A percentile compares a stretch with the other conserved stretches of the same genome.
phyloP scores from a whole-genome alignment of 805 yeast species.

The Monosporozyma siamensis region DNA sequence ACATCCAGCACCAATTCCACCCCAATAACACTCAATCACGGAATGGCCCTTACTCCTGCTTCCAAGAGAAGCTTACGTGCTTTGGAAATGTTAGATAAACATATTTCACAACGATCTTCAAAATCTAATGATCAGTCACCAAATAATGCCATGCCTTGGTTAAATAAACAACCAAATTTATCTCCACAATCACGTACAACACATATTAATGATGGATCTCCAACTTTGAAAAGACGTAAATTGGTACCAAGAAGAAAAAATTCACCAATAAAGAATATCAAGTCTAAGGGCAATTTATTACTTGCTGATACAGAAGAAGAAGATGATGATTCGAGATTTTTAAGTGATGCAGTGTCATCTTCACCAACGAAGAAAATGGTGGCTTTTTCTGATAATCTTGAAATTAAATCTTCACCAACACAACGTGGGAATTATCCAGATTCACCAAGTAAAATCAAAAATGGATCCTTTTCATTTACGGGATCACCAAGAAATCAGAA shows the following conservation, averaged over 20 bases:
- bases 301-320: too few relatives aligned
- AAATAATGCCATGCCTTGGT: slow-evolving; percentile 2
- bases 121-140: neutral
- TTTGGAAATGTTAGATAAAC: slow-evolving; percentile 22
- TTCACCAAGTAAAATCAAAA: neutral
- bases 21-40: too few relatives aligned
- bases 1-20: too few relatives aligned
- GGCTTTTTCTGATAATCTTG: slow-evolving; percentile 22
- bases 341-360: neutral
- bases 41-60: neutral
- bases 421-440: neutral
- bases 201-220: slow-evolving; percentile 10
- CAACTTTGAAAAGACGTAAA: slow-evolving; percentile 20
- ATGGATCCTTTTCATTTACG: slow-evolving; percentile 19
- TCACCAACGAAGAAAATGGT: slow-evolving; percentile 24
- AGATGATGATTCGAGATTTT: neutral
- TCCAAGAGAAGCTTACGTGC: slow-evolving; percentile 11
- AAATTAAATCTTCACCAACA: slow-evolving; percentile 21
- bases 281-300: too few relatives aligned
- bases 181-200: neutral
- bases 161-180: neutral
- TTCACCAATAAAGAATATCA: neutral
- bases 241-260: neutral
- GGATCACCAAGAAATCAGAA: slow-evolving; percentile 11
- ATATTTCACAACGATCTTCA: slow-evolving; percentile 13